Evolutionary conservation across 805 yeast genomes (phyloP), one percentile per base, ranked within the genome.

Genomic region (Saccharomycopsis synnaedendra): DNA sequence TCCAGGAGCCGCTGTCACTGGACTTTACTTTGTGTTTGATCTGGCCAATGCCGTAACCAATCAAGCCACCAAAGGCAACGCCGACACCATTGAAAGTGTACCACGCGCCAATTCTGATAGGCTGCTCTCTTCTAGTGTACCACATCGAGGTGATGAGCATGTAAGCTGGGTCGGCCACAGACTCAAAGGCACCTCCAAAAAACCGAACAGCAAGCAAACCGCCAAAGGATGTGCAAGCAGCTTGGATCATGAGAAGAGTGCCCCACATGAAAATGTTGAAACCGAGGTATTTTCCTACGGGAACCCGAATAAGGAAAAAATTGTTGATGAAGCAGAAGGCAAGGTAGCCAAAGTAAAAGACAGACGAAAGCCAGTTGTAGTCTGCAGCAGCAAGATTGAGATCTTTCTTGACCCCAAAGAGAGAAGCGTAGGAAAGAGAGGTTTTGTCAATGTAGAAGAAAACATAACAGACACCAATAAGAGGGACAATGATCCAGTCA

Each of bases 301-400:
- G 82, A 45, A 78, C 72, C 46, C 66, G 67, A 59, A 82, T 87
- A 30, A 79, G 57, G 1, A 70, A 44, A 43, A 64, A 57, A 8
- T 68, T 60, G 3, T 73, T 68, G 3, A 78, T 75, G 47, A 74
- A 62, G 55, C 77, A 80, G 56, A 77, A 79, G 6, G 64, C 66
- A 43, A 82, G 59, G 58, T 81, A 82, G 3, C 88, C 89, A 39
- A 82, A 59, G 56, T 78, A 79, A 54, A 78, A 79, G 5, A 76
- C 70, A 1, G 82, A 68, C n/a, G 82, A 76, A n/a, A 72, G 61
- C 80, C 83, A 75, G 30, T 64, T 55, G 47, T 65, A 67, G 51
- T 58, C 63, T 59, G 19, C 19, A 19, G 19, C 19, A 19, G 19
- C 19, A 19, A 74, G 61, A 32, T 65, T 47, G 29, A 61, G 61